Percentiles rank a stretch among this genome's conserved stretches.
These are phyloP conservation scores for Trichoderma sp. DNA, from an alignment of 2,329 filamentous ascomycete genomes.

Conservation along the genomic window DNA sequence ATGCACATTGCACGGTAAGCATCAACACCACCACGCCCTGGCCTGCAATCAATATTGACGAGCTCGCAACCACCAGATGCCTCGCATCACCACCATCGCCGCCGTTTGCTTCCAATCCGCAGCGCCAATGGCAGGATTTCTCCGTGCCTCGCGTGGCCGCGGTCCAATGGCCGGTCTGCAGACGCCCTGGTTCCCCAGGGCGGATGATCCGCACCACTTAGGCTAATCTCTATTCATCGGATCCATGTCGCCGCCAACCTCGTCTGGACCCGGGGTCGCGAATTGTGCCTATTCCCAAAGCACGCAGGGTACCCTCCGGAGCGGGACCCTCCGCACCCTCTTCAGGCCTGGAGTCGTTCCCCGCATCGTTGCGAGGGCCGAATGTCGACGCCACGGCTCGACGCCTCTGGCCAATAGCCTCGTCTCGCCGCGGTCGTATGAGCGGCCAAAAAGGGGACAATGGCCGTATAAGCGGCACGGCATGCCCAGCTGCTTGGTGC, in stretches of 20 bases:
- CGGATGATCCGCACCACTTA: constrained; percentile 22
- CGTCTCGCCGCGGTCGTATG: background rate
- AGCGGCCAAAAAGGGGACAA: background rate
- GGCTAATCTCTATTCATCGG: constrained; percentile 22
- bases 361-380: constrained; percentile 17
- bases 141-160: constrained; percentile 20
- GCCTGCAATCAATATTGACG: background rate
- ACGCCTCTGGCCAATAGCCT: constrained; percentile 14
- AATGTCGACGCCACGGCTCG: constrained; percentile 3
- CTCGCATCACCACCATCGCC: background rate
- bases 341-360: constrained; percentile 5
- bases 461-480: constrained; percentile 14
- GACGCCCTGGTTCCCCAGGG: constrained; percentile 7
- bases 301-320: background rate
- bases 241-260: background rate
- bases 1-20: background rate
- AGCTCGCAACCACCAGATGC: background rate
- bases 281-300: constrained; percentile 4
- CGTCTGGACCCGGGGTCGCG: constrained; percentile 2
- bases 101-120: background rate
- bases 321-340: constrained; percentile 6
- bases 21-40: constrained; percentile 1
- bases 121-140: constrained; percentile 11
- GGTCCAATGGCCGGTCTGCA: constrained; percentile 10
- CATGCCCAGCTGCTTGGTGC: constrained; percentile 1